Evolutionary conservation across 306 rosid species (phyloP), one percentile per base, ranked within the genome.

Genomic region (Purshia tridentata): DNA sequence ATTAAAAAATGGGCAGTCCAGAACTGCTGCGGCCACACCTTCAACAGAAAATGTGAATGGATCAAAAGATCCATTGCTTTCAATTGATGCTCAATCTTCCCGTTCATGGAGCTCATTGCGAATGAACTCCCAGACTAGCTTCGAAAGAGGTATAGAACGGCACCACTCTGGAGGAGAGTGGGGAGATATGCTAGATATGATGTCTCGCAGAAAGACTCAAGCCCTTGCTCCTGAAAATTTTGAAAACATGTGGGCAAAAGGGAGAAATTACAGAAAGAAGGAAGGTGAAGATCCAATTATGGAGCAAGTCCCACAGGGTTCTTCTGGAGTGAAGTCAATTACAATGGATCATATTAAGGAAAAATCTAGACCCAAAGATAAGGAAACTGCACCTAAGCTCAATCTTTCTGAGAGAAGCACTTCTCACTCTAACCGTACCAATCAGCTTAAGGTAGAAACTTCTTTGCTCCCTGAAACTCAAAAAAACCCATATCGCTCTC

Each of bases 201-300:
- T 95, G 52, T 91, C 99, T 80, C 88, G 81, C 61, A 88, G 99
- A 82, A 91, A 95, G 88, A 86, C 86, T 67, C 86, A 83, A 81
- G 91, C 96, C 74, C 88, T 95, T 84, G 96, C 99, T 81, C 99
- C 99, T 14, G 99, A 95, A 79, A 88, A 95, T 83, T 84, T 95
- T 72, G 97, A 95, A 61, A 95, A 91, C 80, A 70, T 91, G 86
- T 95, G 99, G 99, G 75, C 97, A 16, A 95, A 90, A 74, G 99
- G 98, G 64, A 90, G 82, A 82, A 76, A 91, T 82, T 91, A 90
- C 83, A 80, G 62, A 84, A 84, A 66, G 74, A 91, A 54, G 74
- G 96, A 75, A 70, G 90, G 78, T 6, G 88, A 84, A 60, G 84
- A 81, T 82, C 84, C 19, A 56, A 79, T 81, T 55, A 77, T 44